phyloP scores from a whole-genome alignment of 163 green algal genomes.

The Scenedesmus sp. region DNA sequence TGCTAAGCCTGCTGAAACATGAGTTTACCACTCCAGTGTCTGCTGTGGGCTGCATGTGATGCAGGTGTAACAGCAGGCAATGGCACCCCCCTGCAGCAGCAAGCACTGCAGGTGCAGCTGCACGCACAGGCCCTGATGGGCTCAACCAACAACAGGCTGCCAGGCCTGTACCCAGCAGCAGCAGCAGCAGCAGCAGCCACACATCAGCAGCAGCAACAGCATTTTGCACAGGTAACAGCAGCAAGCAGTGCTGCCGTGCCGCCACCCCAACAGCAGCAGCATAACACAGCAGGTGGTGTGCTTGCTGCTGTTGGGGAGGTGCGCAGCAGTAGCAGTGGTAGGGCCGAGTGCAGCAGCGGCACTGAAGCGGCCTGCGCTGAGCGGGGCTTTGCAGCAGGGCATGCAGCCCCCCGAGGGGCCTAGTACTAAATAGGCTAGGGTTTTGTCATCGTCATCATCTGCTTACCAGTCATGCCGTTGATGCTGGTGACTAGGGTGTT shows the following conservation, averaged over 20 bases:
- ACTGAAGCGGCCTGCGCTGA: not conserved
- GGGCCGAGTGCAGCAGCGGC: not conserved
- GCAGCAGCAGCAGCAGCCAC: not conserved
- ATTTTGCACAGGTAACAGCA: not conserved
- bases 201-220: not conserved
- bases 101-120: not conserved
- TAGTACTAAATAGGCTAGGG: too few relatives aligned
- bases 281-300: not conserved
- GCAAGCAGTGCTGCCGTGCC: not conserved
- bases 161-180: not conserved
- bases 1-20: not conserved
- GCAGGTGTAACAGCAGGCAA: too few relatives aligned
- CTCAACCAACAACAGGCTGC: not conserved
- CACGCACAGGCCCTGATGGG: not conserved
- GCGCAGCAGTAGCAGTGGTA: not conserved
- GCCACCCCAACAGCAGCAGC: not conserved
- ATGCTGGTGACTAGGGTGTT: too few relatives aligned
- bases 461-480: too few relatives aligned
- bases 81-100: not conserved
- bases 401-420: too few relatives aligned
- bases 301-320: not conserved
- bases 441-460: too few relatives aligned
- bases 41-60: not conserved
- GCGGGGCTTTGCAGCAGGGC: too few relatives aligned
- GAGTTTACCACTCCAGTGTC: too few relatives aligned